Conservation (phyloP, 2,329 filamentous ascomycete genomes). For the Aureobasidium sp. region DNA sequence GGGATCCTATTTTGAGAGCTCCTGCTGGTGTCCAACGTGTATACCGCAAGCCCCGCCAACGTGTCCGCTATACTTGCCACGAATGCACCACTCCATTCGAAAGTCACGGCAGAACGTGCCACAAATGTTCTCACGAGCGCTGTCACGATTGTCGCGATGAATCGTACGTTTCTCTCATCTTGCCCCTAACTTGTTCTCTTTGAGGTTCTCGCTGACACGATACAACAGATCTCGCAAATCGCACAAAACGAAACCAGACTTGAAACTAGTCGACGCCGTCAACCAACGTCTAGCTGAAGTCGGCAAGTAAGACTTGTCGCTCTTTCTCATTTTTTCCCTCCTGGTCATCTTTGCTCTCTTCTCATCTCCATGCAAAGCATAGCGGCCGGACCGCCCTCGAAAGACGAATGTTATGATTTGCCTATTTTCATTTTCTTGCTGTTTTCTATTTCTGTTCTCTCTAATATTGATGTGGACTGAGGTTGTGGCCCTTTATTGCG, state of each 20-base stretch:
- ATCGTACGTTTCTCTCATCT: conserved; percentile 32
- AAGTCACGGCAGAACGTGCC: conserved; percentile 48
- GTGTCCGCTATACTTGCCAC: conserved; percentile 50
- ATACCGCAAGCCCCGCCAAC: conserved; percentile 39
- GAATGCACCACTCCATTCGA: conserved; percentile 55
- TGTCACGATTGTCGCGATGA: conserved; percentile 53
- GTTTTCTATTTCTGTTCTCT: neutral
- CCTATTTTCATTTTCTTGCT: neutral
- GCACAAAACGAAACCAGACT: neutral
- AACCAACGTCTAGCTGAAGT: conserved; percentile 5
- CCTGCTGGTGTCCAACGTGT: conserved; percentile 27
- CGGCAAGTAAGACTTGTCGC: neutral
- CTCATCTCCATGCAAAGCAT: neutral
- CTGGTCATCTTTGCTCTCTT: too few relatives aligned
- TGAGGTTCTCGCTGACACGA: neutral
- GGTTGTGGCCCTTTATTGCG: neutral
- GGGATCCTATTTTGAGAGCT: conserved; percentile 3
- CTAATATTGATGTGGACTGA: neutral
- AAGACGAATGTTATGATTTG: neutral
- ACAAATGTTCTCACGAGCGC: conserved; percentile 54
- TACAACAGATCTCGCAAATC: neutral
- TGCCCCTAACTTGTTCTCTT: neutral
- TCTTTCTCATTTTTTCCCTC: neutral
- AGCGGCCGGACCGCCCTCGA: neutral
- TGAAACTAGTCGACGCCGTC: neutral